Percentiles rank a stretch among this genome's conserved stretches.
Conservation (phyloP, 176 grass and related monocot species). For the Luzula sylvatica region DNA sequence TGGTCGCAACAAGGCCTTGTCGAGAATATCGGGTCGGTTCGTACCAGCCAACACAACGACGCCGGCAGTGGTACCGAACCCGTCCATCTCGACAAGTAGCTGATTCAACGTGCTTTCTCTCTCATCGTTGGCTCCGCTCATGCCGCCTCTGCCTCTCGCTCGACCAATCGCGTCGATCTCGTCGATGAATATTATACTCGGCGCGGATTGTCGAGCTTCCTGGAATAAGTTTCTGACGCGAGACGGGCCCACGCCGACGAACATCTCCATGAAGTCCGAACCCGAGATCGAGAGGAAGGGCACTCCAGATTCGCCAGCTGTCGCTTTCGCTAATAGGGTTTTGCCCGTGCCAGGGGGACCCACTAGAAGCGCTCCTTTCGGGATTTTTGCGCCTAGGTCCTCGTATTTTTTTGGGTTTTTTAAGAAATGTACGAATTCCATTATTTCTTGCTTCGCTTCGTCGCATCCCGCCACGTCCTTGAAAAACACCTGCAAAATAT, state of each 20-base stretch:
- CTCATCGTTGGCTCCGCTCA: constrained; percentile 52
- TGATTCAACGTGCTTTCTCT: constrained; percentile 91
- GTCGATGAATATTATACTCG: constrained; percentile 92
- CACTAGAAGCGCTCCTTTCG: constrained; percentile 90
- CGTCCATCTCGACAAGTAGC: constrained; percentile 96
- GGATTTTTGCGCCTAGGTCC: constrained; percentile 89
- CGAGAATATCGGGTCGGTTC: constrained; percentile 83
- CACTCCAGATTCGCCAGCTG: constrained; percentile 73
- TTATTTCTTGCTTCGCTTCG: constrained; percentile 97
- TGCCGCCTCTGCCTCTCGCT: constrained; percentile 62
- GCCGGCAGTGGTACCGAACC: constrained; percentile 75
- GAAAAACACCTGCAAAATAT: constrained; percentile 54
- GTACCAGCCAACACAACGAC: constrained; percentile 93
- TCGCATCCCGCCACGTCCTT: constrained; percentile 98
- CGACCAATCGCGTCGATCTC: constrained; percentile 95
- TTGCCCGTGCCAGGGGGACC: constrained; percentile 83
- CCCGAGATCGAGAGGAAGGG: constrained; percentile 89
- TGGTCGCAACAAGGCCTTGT: constrained; percentile 87
- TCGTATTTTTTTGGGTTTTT: constrained; percentile 98
- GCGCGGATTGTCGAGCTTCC: constrained; percentile 68
- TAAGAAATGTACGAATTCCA: constrained; percentile 97
- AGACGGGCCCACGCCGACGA: constrained; percentile 94
- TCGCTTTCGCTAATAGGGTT: constrained; percentile 95
- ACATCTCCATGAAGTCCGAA: constrained; percentile 96
- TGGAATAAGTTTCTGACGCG: constrained; percentile 81